Percentiles rank a stretch among this genome's conserved stretches.
Evolutionary conservation across 2,329 filamentous ascomycete genomes (phyloP).

Genomic region (Corynespora cassiicola): DNA sequence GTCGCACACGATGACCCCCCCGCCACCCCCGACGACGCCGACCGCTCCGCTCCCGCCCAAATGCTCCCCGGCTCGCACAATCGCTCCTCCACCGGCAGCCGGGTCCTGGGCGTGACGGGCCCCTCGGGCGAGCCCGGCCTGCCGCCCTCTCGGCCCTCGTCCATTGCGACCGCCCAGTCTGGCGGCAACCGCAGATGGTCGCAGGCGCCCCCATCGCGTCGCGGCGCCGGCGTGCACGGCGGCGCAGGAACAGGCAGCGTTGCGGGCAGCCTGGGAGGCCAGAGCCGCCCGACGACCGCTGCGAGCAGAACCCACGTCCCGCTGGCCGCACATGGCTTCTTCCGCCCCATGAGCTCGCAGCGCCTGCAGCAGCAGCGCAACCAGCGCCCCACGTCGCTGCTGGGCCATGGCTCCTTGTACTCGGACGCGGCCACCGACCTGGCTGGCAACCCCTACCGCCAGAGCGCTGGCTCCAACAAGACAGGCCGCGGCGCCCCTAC

Average conservation of each 20-base stretch:
- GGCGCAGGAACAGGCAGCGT: constrained; percentile 39
- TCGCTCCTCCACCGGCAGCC: constrained; percentile 42
- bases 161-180: constrained; percentile 46
- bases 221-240: constrained; percentile 46
- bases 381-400: constrained; percentile 54
- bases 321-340: constrained; percentile 88
- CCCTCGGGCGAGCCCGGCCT: constrained; percentile 56
- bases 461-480: constrained; percentile 45
- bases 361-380: constrained; percentile 89
- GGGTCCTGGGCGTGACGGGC: constrained; percentile 49
- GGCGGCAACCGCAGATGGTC: constrained; percentile 56
- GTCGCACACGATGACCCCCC: constrained; percentile 66
- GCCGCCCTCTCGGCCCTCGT: constrained; percentile 55
- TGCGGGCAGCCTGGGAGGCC: constrained; percentile 52
- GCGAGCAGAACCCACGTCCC: constrained; percentile 87
- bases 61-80: constrained; percentile 26
- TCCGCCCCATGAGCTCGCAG: constrained; percentile 95
- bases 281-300: constrained; percentile 65
- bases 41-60: constrained; percentile 32
- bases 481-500: constrained; percentile 38
- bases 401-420: constrained; percentile 41
- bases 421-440: constrained; percentile 36
- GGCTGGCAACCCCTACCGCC: constrained; percentile 42
- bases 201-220: constrained; percentile 63
- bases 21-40: constrained; percentile 66